Conservation (phyloP, 768 basidiomycete genomes). For the Suillus americanus region DNA sequence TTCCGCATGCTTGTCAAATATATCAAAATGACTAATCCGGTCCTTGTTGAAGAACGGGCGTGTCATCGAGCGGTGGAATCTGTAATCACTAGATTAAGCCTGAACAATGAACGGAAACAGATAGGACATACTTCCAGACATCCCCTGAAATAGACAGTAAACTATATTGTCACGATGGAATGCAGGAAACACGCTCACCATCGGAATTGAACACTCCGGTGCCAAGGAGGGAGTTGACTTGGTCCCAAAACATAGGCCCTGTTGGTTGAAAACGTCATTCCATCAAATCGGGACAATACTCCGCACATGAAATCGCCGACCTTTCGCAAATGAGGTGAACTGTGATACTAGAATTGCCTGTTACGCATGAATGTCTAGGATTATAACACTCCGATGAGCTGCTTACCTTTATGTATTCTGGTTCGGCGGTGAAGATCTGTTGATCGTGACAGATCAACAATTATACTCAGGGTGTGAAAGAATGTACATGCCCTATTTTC, state of each 20-base stretch:
- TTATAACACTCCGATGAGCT: background rate
- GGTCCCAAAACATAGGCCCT: slow-evolving; percentile 26
- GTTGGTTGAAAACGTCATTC: background rate
- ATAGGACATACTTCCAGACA: slow-evolving; percentile 36
- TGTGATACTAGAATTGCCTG: slow-evolving; percentile 39
- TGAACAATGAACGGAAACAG: background rate
- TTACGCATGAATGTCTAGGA: background rate
- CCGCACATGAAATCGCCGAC: slow-evolving; percentile 16
- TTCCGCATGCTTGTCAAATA: slow-evolving; percentile 37
- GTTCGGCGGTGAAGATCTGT: slow-evolving; percentile 39
- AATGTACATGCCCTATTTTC: slow-evolving; percentile 25
- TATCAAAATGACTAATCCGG: slow-evolving; percentile 40
- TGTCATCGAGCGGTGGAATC: slow-evolving; percentile 43
- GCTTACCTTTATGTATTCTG: slow-evolving; percentile 40
- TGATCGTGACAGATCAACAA: background rate
- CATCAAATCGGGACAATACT: slow-evolving; percentile 1
- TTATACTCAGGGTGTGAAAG: too few species aligned
- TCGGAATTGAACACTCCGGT: slow-evolving; percentile 44
- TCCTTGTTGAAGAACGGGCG: slow-evolving; percentile 42
- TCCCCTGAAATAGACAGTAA: slow-evolving; percentile 22
- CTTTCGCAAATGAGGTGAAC: slow-evolving; percentile 37
- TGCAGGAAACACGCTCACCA: slow-evolving; percentile 17
- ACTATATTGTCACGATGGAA: background rate
- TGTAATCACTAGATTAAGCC: slow-evolving; percentile 7
- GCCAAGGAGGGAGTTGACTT: slow-evolving; percentile 31